These are phyloP conservation scores for Trichoderma gracile DNA, from an alignment of 2,329 filamentous ascomycete genomes.

Conservation along the genomic window DNA sequence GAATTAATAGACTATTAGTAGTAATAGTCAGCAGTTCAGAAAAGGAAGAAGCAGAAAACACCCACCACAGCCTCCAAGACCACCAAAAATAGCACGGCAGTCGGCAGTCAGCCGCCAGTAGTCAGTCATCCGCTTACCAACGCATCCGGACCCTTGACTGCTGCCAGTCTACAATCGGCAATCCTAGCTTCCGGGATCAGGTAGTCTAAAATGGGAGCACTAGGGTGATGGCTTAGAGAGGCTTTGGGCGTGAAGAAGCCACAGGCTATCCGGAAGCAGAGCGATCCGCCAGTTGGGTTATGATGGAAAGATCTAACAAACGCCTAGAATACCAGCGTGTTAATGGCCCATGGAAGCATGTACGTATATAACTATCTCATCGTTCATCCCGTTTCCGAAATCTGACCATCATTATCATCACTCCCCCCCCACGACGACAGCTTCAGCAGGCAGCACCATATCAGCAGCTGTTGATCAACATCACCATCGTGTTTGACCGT, in stretches of 20 bases:
- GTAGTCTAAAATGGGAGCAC: constrained; percentile 21
- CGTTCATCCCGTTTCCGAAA: neutral
- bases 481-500: neutral
- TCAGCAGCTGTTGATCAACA: neutral
- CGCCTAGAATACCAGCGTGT: neutral
- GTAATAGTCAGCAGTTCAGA: neutral
- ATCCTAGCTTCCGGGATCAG: constrained; percentile 13
- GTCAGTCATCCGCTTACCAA: constrained; percentile 20
- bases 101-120: constrained; percentile 20
- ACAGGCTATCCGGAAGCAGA: constrained; percentile 16
- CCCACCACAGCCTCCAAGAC: constrained; percentile 10
- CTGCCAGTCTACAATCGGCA: constrained; percentile 9
- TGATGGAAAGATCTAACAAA: neutral
- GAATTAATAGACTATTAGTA: neutral
- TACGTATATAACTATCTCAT: constrained; percentile 12
- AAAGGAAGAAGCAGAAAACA: neutral
- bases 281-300: neutral
- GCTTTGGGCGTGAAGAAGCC: constrained; percentile 5
- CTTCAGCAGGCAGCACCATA: neutral
- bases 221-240: constrained; percentile 17
- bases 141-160: constrained; percentile 5
- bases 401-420: neutral
- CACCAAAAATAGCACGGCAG: constrained; percentile 20
- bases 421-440: neutral
- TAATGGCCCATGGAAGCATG: neutral